Evolutionary conservation across 2,329 filamentous ascomycete genomes (phyloP).

Genomic region (Phialophora expanda): DNA sequence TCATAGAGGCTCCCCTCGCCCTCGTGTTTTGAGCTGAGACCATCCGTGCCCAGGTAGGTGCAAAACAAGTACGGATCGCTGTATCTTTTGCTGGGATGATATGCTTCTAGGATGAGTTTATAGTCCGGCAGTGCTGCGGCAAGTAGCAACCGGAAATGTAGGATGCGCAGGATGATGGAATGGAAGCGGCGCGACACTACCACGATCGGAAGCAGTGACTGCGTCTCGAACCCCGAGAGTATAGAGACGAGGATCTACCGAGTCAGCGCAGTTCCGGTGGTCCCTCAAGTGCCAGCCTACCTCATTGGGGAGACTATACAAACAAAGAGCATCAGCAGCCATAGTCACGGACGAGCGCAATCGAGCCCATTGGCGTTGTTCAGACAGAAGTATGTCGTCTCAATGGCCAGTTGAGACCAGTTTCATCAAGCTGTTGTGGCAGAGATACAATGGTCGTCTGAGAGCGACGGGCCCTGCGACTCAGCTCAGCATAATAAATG

Average conservation of each 20-base stretch:
- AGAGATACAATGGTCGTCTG: neutral
- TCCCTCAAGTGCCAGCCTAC: conserved; percentile 34
- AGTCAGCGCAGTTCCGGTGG: neutral
- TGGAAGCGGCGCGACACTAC: conserved; percentile 68
- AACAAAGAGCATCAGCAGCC: conserved; percentile 16
- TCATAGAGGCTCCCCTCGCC: conserved; percentile 48
- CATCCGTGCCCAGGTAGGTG: conserved; percentile 68
- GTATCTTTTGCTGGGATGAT: conserved; percentile 71
- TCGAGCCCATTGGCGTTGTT: conserved; percentile 15
- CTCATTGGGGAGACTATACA: conserved; percentile 45
- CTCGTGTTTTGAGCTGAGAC: conserved; percentile 55
- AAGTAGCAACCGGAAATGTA: conserved; percentile 67
- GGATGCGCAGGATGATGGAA: conserved; percentile 65
- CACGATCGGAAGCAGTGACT: conserved; percentile 62
- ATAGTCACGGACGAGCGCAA: conserved; percentile 16
- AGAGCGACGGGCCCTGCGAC: neutral
- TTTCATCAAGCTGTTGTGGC: neutral
- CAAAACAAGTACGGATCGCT: conserved; percentile 73
- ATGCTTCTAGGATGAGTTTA: conserved; percentile 77
- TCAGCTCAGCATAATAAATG: conserved; percentile 1
- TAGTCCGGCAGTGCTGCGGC: conserved; percentile 65
- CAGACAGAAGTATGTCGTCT: neutral
- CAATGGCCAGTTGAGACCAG: neutral
- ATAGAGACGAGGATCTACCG: conserved; percentile 59
- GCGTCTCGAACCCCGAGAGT: conserved; percentile 56